These are phyloP conservation scores for Fomitopsis serialis DNA, from an alignment of 768 basidiomycete species.

Conservation along the genomic window DNA sequence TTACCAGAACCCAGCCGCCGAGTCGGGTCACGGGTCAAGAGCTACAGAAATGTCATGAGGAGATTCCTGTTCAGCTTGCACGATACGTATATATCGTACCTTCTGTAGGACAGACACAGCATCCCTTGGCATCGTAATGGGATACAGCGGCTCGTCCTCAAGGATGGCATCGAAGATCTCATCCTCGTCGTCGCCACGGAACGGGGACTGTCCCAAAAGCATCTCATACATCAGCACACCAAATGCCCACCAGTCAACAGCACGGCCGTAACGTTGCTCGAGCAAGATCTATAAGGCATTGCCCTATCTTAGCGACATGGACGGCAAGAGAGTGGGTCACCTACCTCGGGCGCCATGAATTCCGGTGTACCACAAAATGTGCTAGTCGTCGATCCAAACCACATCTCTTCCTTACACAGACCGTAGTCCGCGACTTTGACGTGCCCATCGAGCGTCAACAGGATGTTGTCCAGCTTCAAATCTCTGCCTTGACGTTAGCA, in stretches of 20 bases:
- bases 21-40: slow-evolving; percentile 86
- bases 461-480: slow-evolving; percentile 96
- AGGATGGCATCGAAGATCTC: slow-evolving; percentile 99
- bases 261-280: slow-evolving; percentile 98
- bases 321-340: slow-evolving; percentile 14
- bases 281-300: slow-evolving; percentile 70
- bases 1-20: slow-evolving; percentile 90
- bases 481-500: slow-evolving; percentile 41
- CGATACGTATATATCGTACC: slow-evolving; percentile 38
- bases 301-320: background rate
- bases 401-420: slow-evolving; percentile 99
- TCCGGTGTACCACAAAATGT: slow-evolving; percentile 99
- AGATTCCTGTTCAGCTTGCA: too few species aligned
- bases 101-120: slow-evolving; percentile 94
- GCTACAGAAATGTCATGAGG: slow-evolving; percentile 35
- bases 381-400: slow-evolving; percentile 91
- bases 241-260: slow-evolving; percentile 99
- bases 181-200: slow-evolving; percentile 98
- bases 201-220: slow-evolving; percentile 97
- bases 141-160: slow-evolving; percentile 97
- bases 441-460: slow-evolving; percentile 94
- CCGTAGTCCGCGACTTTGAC: slow-evolving; percentile 99
- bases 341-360: slow-evolving; percentile 98
- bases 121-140: slow-evolving; percentile 98
- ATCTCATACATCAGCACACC: slow-evolving; percentile 99